Conservation (phyloP, 2,329 filamentous ascomycete genomes). For the Alternaria ventricosa region DNA sequence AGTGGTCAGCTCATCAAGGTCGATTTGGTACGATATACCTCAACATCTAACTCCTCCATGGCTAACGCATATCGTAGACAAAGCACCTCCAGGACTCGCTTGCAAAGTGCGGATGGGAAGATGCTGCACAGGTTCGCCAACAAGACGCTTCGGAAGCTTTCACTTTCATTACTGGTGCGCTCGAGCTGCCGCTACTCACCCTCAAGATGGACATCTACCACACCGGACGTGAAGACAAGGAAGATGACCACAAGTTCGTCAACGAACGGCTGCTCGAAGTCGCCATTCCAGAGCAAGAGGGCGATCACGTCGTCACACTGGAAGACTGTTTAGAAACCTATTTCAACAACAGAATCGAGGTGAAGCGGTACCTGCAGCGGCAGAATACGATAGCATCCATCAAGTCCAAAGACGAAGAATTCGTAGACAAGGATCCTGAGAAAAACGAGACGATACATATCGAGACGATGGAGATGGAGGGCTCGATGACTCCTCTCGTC, state of each 20-base stretch:
- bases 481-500: slow-evolving; percentile 44
- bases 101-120: slow-evolving; percentile 85
- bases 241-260: slow-evolving; percentile 92
- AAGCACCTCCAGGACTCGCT: slow-evolving; percentile 82
- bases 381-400: slow-evolving; percentile 64
- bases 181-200: slow-evolving; percentile 85
- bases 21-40: slow-evolving; percentile 70
- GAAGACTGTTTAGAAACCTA: slow-evolving; percentile 94
- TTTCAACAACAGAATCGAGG: slow-evolving; percentile 92
- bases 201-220: slow-evolving; percentile 96
- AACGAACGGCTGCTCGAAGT: slow-evolving; percentile 91
- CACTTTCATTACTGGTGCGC: slow-evolving; percentile 87
- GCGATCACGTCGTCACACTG: slow-evolving; percentile 74
- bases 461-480: slow-evolving; percentile 52
- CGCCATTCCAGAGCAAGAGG: slow-evolving; percentile 76
- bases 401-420: slow-evolving; percentile 39
- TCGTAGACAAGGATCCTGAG: slow-evolving; percentile 34
- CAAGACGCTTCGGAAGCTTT: slow-evolving; percentile 98
- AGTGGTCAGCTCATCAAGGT: slow-evolving; percentile 83
- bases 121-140: slow-evolving; percentile 77
- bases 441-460: slow-evolving; percentile 52
- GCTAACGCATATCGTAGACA: slow-evolving; percentile 62
- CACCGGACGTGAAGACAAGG: slow-evolving; percentile 79
- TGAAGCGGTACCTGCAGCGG: slow-evolving; percentile 75
- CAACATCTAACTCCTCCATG: neutral